Evolutionary conservation across 768 basidiomycete species (phyloP), one percentile per base, ranked within the genome.

Genomic region (Pleurotus tuber-regium): DNA sequence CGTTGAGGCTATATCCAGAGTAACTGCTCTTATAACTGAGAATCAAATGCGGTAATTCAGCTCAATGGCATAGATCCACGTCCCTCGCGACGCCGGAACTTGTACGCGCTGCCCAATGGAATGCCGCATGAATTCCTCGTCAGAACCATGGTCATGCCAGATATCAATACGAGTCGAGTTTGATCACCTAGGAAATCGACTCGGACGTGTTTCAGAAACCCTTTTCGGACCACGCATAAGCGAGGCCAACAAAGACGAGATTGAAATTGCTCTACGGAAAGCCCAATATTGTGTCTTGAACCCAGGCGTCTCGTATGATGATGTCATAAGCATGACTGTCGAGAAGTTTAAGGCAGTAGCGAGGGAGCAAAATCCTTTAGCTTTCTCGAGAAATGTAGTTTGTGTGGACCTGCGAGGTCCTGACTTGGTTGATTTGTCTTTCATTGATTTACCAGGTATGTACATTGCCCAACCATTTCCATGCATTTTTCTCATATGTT

Each of bases 1-100:
- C 7, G 75, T 80, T 1, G 78, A 79, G 55, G 74, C 79, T 1
- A 77, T 80, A 18, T 73, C 73, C 9, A 74, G 74, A 11, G 75
- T 77, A 52, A 49, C 26, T n/a, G n/a, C n/a, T n/a, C 5, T 19
- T 47, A 64, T 42, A 50, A 56, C 54, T 57, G 16, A 10, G 25
- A 51, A 38, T 11, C 28, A 21, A 25, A 41, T 30, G 9, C 2
- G 24, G 12, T 29, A 14, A 33, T 30, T 19, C 9, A 29, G 44
- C 5, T 42, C 30, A 14, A 23, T 54, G 14, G 19, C n/a, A 1
- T 50, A 74, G 72, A 77, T 79, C 52, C 74, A 63, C 23, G 74
- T 80, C 10, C 79, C 77, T 2, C 67, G 77, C 29, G 75, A 74
- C 55, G 63, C 72, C 3, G 77, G 77, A 2, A 79, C 76, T 4